Conservation (phyloP, 2,329 filamentous ascomycete species). For the Chrysoporthe cubensis region DNA sequence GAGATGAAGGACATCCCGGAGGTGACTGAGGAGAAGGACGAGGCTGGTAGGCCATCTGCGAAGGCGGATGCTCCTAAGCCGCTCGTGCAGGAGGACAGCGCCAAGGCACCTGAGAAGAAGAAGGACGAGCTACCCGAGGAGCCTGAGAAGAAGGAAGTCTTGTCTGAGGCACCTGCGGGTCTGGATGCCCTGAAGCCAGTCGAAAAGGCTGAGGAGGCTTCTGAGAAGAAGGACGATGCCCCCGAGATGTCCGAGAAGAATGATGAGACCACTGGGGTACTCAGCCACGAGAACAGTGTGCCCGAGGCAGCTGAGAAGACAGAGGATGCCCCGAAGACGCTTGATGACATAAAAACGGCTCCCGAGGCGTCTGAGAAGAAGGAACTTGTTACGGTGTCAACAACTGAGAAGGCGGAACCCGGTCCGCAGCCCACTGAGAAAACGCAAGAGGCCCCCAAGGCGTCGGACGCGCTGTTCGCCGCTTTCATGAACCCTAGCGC, state of each 20-base stretch:
- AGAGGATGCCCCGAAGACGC: background rate
- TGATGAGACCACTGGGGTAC: background rate
- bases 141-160: no score
- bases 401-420: background rate
- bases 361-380: background rate
- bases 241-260: background rate
- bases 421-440: background rate
- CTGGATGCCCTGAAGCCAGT: background rate
- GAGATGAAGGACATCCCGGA: conserved; percentile 1
- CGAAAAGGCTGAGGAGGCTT: no score
- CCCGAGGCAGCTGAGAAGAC: background rate
- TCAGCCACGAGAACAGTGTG: background rate
- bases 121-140: conserved; percentile 1
- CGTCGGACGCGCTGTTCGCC: conserved; percentile 10
- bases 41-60: background rate
- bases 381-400: background rate
- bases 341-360: background rate
- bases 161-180: no score
- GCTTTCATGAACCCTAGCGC: conserved; percentile 12
- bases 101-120: background rate
- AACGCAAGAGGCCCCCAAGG: background rate
- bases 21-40: background rate
- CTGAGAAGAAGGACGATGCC: background rate
- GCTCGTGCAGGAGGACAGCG: background rate
- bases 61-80: background rate